Evolutionary conservation across 371 early-diverging fungal genomes (phyloP).

Genomic region (Dichotomocladium elegans): DNA sequence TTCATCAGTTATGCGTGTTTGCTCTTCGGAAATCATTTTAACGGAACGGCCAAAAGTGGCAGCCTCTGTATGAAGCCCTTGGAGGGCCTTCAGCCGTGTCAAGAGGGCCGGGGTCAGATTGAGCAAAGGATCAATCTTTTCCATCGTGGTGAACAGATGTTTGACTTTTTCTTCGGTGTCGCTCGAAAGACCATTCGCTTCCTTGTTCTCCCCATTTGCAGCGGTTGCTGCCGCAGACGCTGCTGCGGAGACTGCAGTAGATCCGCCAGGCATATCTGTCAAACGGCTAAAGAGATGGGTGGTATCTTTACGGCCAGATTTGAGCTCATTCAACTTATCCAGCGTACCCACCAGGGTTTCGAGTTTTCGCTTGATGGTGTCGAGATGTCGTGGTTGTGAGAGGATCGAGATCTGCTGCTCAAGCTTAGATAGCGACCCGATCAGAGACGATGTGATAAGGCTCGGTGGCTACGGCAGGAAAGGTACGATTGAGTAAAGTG

Average conservation of each 20-base stretch:
- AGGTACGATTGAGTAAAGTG: background rate
- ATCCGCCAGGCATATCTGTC: background rate
- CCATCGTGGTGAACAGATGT: slow-evolving; percentile 66
- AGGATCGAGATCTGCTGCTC: slow-evolving; percentile 78
- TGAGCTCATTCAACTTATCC: slow-evolving; percentile 71
- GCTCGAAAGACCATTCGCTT: slow-evolving; percentile 11
- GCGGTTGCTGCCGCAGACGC: slow-evolving; percentile 5
- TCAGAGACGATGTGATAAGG: slow-evolving; percentile 44
- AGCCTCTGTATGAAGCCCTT: slow-evolving; percentile 79
- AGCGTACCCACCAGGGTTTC: slow-evolving; percentile 69
- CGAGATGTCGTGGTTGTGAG: slow-evolving; percentile 77
- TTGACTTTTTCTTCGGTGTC: slow-evolving; percentile 48
- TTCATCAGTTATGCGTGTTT: slow-evolving; percentile 66
- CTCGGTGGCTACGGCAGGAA: slow-evolving; percentile 36
- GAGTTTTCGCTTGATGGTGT: slow-evolving; percentile 67
- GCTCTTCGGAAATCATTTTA: slow-evolving; percentile 69
- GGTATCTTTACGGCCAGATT: slow-evolving; percentile 47
- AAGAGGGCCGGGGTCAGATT: slow-evolving; percentile 78
- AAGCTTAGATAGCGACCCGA: slow-evolving; percentile 69
- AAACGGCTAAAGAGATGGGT: slow-evolving; percentile 19
- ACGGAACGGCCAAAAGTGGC: slow-evolving; percentile 74
- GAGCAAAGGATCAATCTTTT: slow-evolving; percentile 75
- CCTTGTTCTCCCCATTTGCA: slow-evolving; percentile 14
- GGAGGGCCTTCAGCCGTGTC: slow-evolving; percentile 75
- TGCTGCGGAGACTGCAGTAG: background rate